A percentile compares a stretch with the other conserved stretches of the same genome.
These are phyloP conservation scores for Lepidium didymum DNA, from an alignment of 345 rosid genomes.

Conservation along the genomic window DNA sequence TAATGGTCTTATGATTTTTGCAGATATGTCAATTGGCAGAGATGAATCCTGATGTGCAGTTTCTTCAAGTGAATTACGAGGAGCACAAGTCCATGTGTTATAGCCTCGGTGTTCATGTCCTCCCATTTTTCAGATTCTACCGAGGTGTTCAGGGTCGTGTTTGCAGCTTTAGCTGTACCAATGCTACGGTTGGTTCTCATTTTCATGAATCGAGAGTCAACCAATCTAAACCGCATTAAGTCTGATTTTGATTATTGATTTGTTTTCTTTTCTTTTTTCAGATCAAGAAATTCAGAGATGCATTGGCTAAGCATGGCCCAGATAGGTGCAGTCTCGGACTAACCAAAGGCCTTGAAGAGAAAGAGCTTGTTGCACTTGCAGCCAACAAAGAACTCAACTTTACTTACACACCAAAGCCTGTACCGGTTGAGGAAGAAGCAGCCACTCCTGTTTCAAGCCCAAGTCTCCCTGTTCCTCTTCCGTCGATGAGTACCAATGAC, in stretches of 20 bases:
- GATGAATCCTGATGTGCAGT: constrained; percentile 65
- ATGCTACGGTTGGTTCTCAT: constrained; percentile 75
- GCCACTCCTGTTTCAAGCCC: neutral
- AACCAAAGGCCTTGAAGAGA: constrained; percentile 80
- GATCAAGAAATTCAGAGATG: constrained; percentile 93
- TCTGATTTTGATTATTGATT: neutral
- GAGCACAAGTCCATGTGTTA: constrained; percentile 95
- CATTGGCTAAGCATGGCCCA: constrained; percentile 73
- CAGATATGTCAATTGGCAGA: constrained; percentile 87
- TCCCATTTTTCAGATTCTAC: constrained; percentile 86
- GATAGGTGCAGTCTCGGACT: constrained; percentile 79
- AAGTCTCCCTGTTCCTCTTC: constrained; percentile 17
- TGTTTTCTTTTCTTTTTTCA: constrained; percentile 6
- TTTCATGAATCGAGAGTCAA: neutral
- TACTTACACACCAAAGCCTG: constrained; percentile 44
- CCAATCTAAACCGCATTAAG: neutral
- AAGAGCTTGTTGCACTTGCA: constrained; percentile 80
- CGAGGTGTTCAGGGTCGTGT: constrained; percentile 85
- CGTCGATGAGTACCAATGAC: neutral
- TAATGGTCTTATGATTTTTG: neutral
- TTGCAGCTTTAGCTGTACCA: constrained; percentile 95
- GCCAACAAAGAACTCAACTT: constrained; percentile 82
- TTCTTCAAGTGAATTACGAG: constrained; percentile 87
- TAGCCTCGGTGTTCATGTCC: constrained; percentile 84
- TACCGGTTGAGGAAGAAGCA: constrained; percentile 21